Percentiles rank a stretch among this genome's conserved stretches.
phyloP scores from a whole-genome alignment of 1,284 basidiomycete species.

The Malassezia nana region DNA sequence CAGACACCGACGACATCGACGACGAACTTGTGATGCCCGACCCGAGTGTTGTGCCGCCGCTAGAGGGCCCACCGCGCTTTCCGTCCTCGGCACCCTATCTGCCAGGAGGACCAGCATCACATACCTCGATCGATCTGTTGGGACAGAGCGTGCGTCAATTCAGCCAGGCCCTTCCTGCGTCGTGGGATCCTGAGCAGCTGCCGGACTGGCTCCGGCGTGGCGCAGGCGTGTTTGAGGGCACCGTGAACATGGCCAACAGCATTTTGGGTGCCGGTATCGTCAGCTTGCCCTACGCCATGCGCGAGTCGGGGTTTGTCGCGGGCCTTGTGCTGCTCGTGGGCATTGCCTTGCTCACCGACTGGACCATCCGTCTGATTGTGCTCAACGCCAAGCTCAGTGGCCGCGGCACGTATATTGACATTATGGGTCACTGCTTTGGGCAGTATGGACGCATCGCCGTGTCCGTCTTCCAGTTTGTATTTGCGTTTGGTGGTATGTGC shows the following conservation, averaged over 20 bases:
- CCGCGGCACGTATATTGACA: conserved; percentile 82
- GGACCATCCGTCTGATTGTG: conserved; percentile 87
- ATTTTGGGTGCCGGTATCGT: conserved; percentile 77
- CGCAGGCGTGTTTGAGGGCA: conserved; percentile 69
- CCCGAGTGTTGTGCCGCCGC: conserved; percentile 17
- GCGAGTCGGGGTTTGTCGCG: conserved; percentile 81
- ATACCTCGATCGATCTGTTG: conserved; percentile 27
- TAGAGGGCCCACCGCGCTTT: not conserved
- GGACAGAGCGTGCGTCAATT: conserved; percentile 33
- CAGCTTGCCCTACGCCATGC: conserved; percentile 73
- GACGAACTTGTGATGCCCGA: conserved; percentile 1
- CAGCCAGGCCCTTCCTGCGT: conserved; percentile 20
- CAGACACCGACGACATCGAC: conserved; percentile 41
- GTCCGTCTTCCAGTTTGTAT: conserved; percentile 93
- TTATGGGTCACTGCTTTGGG: conserved; percentile 92
- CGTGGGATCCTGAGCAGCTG: conserved; percentile 47
- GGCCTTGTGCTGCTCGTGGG: conserved; percentile 71
- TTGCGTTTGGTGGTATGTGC: conserved; percentile 79
- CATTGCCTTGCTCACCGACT: conserved; percentile 79
- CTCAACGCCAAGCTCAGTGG: conserved; percentile 92
- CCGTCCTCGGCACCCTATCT: not conserved
- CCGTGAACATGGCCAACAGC: conserved; percentile 91
- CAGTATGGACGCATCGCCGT: conserved; percentile 59
- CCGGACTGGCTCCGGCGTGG: conserved; percentile 53
- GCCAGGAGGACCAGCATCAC: conserved; percentile 13